Percentiles rank a stretch among this genome's conserved stretches.
These are phyloP conservation scores for Endocalyx cinctus DNA, from an alignment of 2,329 filamentous ascomycete species.

Conservation along the genomic window DNA sequence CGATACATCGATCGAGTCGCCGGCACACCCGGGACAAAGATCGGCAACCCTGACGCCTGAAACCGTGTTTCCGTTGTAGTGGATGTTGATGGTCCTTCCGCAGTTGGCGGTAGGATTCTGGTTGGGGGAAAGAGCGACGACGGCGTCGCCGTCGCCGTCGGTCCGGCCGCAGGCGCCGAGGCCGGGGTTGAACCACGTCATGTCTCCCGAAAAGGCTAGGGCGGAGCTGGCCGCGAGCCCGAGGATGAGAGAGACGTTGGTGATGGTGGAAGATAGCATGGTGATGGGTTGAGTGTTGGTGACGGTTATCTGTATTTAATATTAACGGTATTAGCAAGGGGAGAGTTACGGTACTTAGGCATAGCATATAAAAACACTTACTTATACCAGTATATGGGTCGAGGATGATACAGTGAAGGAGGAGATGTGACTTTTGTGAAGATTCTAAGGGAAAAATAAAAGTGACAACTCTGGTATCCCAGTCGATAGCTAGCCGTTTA, in stretches of 20 bases:
- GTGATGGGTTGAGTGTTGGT: not conserved
- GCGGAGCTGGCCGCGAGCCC: not conserved
- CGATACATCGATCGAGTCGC: constrained; percentile 25
- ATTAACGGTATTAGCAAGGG: no score
- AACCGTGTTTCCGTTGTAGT: constrained; percentile 15
- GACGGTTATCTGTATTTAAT: no score
- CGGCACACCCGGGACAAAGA: constrained; percentile 24
- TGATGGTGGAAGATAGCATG: not conserved
- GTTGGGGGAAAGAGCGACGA: constrained; percentile 21
- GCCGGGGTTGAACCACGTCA: constrained; percentile 6
- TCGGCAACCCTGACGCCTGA: constrained; percentile 23
- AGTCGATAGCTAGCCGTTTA: no score
- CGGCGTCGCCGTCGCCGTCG: constrained; percentile 16
- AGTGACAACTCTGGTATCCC: no score
- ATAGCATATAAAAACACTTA: no score
- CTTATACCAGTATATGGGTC: no score
- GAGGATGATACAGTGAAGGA: no score
- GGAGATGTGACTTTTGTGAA: no score
- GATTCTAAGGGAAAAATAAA: no score
- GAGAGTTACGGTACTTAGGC: no score
- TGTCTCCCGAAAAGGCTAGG: not conserved
- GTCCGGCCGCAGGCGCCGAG: constrained; percentile 23
- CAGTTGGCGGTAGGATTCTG: constrained; percentile 20
- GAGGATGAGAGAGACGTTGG: not conserved
- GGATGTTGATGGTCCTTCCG: constrained; percentile 25